Conservation (phyloP, 768 basidiomycete species). For the Megacollybia marginata region DNA sequence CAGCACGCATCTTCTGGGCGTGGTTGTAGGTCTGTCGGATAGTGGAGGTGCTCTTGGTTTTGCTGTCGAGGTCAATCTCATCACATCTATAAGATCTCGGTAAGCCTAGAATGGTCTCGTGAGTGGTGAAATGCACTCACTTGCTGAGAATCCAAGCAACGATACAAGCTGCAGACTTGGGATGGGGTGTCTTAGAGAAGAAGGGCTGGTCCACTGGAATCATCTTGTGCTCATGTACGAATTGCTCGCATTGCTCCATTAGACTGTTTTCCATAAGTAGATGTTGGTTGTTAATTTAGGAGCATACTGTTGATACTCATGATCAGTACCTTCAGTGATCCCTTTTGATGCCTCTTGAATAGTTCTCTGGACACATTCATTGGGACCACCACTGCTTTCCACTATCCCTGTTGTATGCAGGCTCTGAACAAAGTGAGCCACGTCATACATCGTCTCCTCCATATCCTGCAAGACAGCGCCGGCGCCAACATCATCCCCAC, state of each 20-base stretch:
- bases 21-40: slow-evolving; percentile 5
- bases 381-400: not conserved
- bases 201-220: slow-evolving; percentile 9
- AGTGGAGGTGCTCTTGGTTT: not conserved
- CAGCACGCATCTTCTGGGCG: slow-evolving; percentile 8
- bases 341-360: slow-evolving; percentile 18
- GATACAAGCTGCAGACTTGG: slow-evolving; percentile 9
- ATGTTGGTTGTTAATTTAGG: not conserved
- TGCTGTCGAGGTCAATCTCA: slow-evolving; percentile 5
- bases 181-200: slow-evolving; percentile 10
- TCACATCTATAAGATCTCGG: slow-evolving; percentile 6
- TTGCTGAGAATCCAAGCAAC: slow-evolving; percentile 9
- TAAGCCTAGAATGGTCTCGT: too few species aligned
- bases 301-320: slow-evolving; percentile 20
- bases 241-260: too few species aligned
- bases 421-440: not conserved
- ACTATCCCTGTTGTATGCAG: not conserved
- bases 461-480: not conserved
- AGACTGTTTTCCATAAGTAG: slow-evolving; percentile 3
- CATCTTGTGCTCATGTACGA: slow-evolving; percentile 9
- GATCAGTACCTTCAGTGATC: slow-evolving; percentile 20
- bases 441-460: not conserved
- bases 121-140: not conserved
- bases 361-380: not conserved
- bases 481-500: not conserved